Base-by-base conservation (phyloP, 1,139 yeast genomes). In the Candida smagusa region DNA sequence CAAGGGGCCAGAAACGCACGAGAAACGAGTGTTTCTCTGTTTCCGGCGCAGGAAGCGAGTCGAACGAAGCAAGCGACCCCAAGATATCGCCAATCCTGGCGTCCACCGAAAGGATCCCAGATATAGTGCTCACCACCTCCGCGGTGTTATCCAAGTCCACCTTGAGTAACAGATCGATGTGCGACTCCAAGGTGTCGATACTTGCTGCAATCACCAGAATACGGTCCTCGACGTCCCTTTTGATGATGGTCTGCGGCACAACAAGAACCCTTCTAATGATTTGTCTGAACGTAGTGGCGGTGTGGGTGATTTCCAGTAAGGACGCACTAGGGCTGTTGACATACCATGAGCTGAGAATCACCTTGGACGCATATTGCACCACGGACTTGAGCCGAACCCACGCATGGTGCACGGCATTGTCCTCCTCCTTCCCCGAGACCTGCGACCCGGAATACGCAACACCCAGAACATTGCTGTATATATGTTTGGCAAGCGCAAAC, bases 1-100 rank as follows among this genome's bases (percentile, higher is more conserved):
- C 43, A 0, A 74, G 42, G 0, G 90, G 84, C 96, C 96, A 89
- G 58, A 81, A 80, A 36, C 90, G 70, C 1, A 72, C 63, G 6
- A 72, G 33, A 24, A 64, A 53, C 1, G 68, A 53, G 2, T 95
- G 96, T 27, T 52, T 63, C 57, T 41, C 64, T 43, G 53, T 63
- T 45, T 28, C 30, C 7, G 28, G 16, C 7, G 41, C 30, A 25
- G 38, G 33, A 6, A 31, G 8, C 22, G 28, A 28, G 9, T 39
- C 42, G 33, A 49, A 44, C 9, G 42, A 31, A 21, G 43, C 34
- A 1, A 52, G 42, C 8, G 42, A 28, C 5, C 27, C 16, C 9
- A 48, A 30, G 12, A 49, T 35, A 3, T 19, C 19, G 26, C 44
- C 34, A 2, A 56, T 46, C 30, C 48, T 38, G 22, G 38, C 30